Evolutionary conservation across 352 stramenopile species (phyloP), one percentile per base, ranked within the genome.

Genomic region (Globisporangium orthogonon): DNA sequence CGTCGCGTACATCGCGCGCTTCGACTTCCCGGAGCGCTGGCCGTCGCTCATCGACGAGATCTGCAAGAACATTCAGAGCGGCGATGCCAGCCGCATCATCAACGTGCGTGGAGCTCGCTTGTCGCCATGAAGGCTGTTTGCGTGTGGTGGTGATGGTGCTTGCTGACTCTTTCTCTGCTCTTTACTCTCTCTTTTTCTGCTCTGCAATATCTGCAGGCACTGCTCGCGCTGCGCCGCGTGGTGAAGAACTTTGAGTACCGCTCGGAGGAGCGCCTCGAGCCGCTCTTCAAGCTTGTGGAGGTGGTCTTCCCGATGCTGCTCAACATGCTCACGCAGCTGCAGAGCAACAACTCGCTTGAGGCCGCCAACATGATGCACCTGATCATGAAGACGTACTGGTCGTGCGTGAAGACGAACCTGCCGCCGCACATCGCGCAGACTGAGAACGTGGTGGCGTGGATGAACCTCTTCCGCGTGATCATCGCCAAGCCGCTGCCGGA

Each of bases 161-260:
- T 14, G 35, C 35, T 41, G 10, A 41, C 35, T 3, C 35, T 13
- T 11, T 40, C 7, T 40, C 7, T 37, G 33, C 33, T 37, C 33
- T 37, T 9, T 37, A 1, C 23, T 4, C 35, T 40, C 35, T 41
- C 35, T 41, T 0, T 14, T 11, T 14, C 9, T 41, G 35, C 35
- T 41, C 2, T 43, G 13, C 37, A 17, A 43, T 23, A 23, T 23
- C 23, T 23, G 23, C 37, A 43, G 70, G 85, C 95, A n/a, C 74
- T 99, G 31, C 72, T 98, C 52, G 94, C 94, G 28, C 66, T 98
- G 55, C 88, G 97, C 43, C 97, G 97, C 67, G 78, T 99, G 43
- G 95, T 97, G 63, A 99, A 99, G 78, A 91, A 97, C 65, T 99
- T 98, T 70, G 97, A 99, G 73, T 99, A 98, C 84, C 97, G 97